A percentile compares a stretch with the other conserved stretches of the same genome.
These are phyloP conservation scores for Evernia prunastri DNA, from an alignment of 495 filamentous ascomycete species.

Conservation along the genomic window DNA sequence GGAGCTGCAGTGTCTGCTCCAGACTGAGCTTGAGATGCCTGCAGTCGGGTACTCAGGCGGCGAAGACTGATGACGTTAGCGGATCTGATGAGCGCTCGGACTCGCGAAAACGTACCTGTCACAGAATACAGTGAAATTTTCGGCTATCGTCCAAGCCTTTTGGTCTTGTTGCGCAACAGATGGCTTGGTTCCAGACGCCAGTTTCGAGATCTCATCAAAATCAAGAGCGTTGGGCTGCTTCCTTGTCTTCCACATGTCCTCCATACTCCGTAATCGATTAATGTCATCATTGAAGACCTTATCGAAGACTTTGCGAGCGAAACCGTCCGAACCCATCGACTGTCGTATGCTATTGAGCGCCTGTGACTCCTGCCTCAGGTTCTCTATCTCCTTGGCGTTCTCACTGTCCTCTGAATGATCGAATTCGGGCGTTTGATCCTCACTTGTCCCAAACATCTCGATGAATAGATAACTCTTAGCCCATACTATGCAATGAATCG, in stretches of 20 bases:
- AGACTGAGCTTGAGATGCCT: slow-evolving; percentile 49
- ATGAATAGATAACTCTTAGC: slow-evolving; percentile 92
- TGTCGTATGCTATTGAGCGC: slow-evolving; percentile 76
- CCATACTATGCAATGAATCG: slow-evolving; percentile 99
- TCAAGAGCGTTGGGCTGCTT: slow-evolving; percentile 66
- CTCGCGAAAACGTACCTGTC: slow-evolving; percentile 49
- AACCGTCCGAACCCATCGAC: slow-evolving; percentile 76
- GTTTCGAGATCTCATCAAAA: slow-evolving; percentile 49
- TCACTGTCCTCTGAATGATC: slow-evolving; percentile 74
- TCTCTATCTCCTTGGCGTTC: slow-evolving; percentile 81
- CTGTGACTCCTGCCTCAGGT: slow-evolving; percentile 72
- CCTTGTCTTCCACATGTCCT: slow-evolving; percentile 92
- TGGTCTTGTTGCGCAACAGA: slow-evolving; percentile 61
- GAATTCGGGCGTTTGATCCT: slow-evolving; percentile 70
- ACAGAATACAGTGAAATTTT: slow-evolving; percentile 81
- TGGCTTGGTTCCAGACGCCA: slow-evolving; percentile 44
- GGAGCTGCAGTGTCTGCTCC: slow-evolving; percentile 47
- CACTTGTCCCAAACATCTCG: slow-evolving; percentile 87
- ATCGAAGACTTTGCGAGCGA: slow-evolving; percentile 73
- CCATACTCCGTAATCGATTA: slow-evolving; percentile 73
- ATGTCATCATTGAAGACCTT: slow-evolving; percentile 92
- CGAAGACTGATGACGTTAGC: slow-evolving; percentile 46
- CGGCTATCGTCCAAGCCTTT: slow-evolving; percentile 67
- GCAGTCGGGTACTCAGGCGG: slow-evolving; percentile 65
- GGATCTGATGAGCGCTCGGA: not conserved